Percentiles rank a stretch among this genome's conserved stretches.
phyloP scores from a whole-genome alignment of 257 asterid genomes.

The Coffea canephora region DNA sequence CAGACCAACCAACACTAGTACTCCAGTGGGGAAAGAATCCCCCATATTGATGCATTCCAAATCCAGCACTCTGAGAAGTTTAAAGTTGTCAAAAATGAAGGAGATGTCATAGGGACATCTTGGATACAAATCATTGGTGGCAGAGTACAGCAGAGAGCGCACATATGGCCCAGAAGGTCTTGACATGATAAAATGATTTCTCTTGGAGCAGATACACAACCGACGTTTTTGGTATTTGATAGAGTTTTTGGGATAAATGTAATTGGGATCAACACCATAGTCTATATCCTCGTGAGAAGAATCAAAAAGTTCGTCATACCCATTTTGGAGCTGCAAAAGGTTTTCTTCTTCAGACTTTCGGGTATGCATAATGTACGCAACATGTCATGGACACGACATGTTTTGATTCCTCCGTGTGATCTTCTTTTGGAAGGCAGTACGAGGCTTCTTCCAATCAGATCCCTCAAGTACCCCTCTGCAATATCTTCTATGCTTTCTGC shows the following conservation, averaged over 20 bases:
- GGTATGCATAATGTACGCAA: slow-evolving; percentile 7
- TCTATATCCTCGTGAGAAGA: background rate
- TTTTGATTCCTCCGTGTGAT: slow-evolving; percentile 15
- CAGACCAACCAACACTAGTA: background rate
- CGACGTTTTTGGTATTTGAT: background rate
- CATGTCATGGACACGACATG: slow-evolving; percentile 21
- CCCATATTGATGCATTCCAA: slow-evolving; percentile 12
- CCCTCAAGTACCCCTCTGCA: slow-evolving; percentile 14
- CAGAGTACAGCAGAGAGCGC: slow-evolving; percentile 11
- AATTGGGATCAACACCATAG: background rate
- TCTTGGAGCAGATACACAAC: slow-evolving; percentile 3
- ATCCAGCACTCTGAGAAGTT: slow-evolving; percentile 20
- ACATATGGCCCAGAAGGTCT: slow-evolving; percentile 3
- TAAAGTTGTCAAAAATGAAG: background rate
- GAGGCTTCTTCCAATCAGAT: slow-evolving; percentile 15
- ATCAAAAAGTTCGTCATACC: background rate
- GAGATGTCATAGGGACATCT: background rate
- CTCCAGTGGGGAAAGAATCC: slow-evolving; percentile 6
- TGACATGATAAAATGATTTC: slow-evolving; percentile 8
- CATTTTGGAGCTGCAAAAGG: background rate
- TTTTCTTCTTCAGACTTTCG: slow-evolving; percentile 3
- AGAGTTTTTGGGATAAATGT: background rate
- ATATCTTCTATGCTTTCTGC: slow-evolving; percentile 1
- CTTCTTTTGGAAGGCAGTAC: background rate
- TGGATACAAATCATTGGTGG: background rate